Evolutionary conservation across 2,329 filamentous ascomycete genomes (phyloP).

Genomic region (Botrytis squamosa): DNA sequence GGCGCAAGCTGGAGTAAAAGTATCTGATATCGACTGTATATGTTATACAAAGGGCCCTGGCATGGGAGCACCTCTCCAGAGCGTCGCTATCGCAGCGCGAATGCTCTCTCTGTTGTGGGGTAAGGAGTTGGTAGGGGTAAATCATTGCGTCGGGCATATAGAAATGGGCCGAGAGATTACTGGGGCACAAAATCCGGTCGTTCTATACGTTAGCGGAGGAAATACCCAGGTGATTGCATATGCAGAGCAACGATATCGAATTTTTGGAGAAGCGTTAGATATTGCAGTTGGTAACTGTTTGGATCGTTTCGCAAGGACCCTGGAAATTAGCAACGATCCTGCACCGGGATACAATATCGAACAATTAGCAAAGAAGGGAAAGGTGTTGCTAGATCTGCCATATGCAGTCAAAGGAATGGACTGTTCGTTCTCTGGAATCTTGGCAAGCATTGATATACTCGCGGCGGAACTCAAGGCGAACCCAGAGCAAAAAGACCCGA

Average conservation of each 20-base stretch:
- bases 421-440: conserved; percentile 89
- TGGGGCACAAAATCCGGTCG: conserved; percentile 84
- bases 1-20: conserved; percentile 59
- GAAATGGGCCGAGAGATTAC: conserved; percentile 97
- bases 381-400: conserved; percentile 77
- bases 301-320: conserved; percentile 88
- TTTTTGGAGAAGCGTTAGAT: conserved; percentile 96
- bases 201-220: conserved; percentile 91
- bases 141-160: conserved; percentile 98
- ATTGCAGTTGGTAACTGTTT: conserved; percentile 98
- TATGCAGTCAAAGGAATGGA: conserved; percentile 99
- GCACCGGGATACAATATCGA: conserved; percentile 98
- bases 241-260: conserved; percentile 88
- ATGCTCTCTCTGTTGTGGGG: conserved; percentile 81
- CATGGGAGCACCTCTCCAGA: conserved; percentile 91
- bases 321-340: conserved; percentile 91
- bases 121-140: conserved; percentile 88
- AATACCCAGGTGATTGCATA: conserved; percentile 99
- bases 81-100: conserved; percentile 81
- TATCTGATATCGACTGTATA: conserved; percentile 78
- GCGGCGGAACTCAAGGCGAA: conserved; percentile 64
- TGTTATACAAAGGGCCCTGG: conserved; percentile 95
- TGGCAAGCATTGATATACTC: conserved; percentile 78
- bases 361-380: conserved; percentile 76
- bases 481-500: conserved; percentile 46